Evolutionary conservation across 441 rosid species (phyloP).

Genomic region (Eutrema salsugineum): DNA sequence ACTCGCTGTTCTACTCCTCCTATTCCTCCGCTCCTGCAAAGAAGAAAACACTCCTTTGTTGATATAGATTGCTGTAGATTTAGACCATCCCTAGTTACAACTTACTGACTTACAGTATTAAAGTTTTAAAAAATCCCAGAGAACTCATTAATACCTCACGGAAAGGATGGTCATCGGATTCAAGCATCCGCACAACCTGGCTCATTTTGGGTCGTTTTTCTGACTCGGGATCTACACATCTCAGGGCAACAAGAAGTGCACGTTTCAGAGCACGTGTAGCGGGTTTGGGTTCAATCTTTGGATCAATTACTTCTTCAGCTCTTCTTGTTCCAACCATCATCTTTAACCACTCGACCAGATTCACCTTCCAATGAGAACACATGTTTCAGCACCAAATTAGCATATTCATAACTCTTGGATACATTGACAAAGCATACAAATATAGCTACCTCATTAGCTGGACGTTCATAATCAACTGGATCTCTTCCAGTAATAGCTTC

Average conservation of each 20-base stretch:
- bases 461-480: slow-evolving; percentile 94
- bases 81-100: background rate
- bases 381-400: slow-evolving; percentile 19
- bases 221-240: slow-evolving; percentile 89
- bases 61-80: background rate
- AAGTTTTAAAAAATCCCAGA: background rate
- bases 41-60: background rate
- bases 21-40: slow-evolving; percentile 72
- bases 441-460: slow-evolving; percentile 71
- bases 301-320: slow-evolving; percentile 91
- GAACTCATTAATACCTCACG: slow-evolving; percentile 49
- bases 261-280: slow-evolving; percentile 71
- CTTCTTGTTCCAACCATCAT: slow-evolving; percentile 92
- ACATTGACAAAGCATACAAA: background rate
- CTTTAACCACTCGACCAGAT: slow-evolving; percentile 96
- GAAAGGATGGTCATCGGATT: slow-evolving; percentile 76
- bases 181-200: slow-evolving; percentile 87
- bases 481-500: slow-evolving; percentile 96
- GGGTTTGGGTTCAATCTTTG: slow-evolving; percentile 67
- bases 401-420: slow-evolving; percentile 26
- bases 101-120: background rate
- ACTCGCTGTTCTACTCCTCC: slow-evolving; percentile 70
- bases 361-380: slow-evolving; percentile 52
- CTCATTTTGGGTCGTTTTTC: slow-evolving; percentile 91
- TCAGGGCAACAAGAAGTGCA: slow-evolving; percentile 77